Conservation (phyloP, 495 filamentous ascomycete species). For the Lasiosphaeria ovina region DNA sequence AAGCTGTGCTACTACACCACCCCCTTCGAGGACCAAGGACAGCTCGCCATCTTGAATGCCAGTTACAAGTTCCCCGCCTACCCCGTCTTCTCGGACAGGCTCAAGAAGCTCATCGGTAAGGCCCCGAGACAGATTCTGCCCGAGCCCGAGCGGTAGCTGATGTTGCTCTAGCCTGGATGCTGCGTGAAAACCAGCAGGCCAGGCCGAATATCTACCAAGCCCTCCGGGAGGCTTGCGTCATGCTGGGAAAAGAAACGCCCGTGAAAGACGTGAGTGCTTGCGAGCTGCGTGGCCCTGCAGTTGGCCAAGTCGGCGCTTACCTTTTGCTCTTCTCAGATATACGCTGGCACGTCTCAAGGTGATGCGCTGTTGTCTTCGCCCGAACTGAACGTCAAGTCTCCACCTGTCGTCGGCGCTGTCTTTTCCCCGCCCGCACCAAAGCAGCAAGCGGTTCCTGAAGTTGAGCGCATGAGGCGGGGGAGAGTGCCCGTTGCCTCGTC, state of each 20-base stretch:
- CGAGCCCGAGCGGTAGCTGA: constrained; percentile 31
- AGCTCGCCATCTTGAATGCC: constrained; percentile 97
- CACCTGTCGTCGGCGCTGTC: constrained; percentile 67
- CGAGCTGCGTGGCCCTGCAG: not conserved
- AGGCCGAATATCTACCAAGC: constrained; percentile 95
- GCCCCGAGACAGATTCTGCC: constrained; percentile 8
- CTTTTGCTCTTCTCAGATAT: constrained; percentile 62
- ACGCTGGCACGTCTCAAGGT: constrained; percentile 60
- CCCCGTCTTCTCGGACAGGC: constrained; percentile 81
- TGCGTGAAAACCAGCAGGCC: constrained; percentile 76
- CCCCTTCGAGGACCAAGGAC: constrained; percentile 94
- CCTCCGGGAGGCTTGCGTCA: constrained; percentile 75
- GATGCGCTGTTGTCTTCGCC: constrained; percentile 20
- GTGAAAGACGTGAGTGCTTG: constrained; percentile 77
- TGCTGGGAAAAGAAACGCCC: constrained; percentile 85
- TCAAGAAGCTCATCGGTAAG: constrained; percentile 90
- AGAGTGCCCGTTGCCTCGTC: constrained; percentile 59
- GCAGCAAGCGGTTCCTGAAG: constrained; percentile 76
- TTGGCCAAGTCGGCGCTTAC: constrained; percentile 5
- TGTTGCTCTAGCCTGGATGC: constrained; percentile 69
- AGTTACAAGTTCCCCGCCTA: constrained; percentile 89
- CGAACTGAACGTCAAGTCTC: constrained; percentile 35
- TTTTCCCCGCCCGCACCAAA: constrained; percentile 65
- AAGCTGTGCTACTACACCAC: constrained; percentile 99
- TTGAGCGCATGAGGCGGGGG: constrained; percentile 91